A percentile compares a stretch with the other conserved stretches of the same genome.
phyloP scores from a whole-genome alignment of 192 early-diverging fungal genomes.

The Jimgerdemannia lactiflua region DNA sequence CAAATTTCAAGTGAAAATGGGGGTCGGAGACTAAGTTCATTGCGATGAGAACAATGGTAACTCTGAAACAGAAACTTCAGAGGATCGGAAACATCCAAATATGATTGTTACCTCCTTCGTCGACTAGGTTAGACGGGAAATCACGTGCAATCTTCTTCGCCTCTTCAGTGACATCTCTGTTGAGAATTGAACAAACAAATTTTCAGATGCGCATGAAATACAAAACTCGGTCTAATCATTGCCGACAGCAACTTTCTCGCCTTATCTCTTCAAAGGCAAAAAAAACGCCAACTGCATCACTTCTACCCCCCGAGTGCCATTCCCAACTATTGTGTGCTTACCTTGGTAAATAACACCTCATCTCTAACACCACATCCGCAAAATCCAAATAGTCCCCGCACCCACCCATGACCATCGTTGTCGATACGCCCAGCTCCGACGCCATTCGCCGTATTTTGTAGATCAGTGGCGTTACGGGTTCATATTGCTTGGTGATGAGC shows the following conservation, averaged over 20 bases:
- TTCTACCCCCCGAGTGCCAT: not conserved
- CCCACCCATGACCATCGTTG: slow-evolving; percentile 50
- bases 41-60: too few species aligned
- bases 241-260: not conserved
- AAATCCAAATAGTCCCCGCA: slow-evolving; percentile 58
- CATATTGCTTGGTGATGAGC: slow-evolving; percentile 39
- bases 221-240: not conserved
- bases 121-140: slow-evolving; percentile 10
- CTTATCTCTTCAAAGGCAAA: too few species aligned
- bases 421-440: slow-evolving; percentile 33
- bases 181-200: slow-evolving; percentile 23
- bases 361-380: slow-evolving; percentile 45
- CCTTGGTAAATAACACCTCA: slow-evolving; percentile 40
- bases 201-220: not conserved
- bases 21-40: not conserved
- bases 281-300: too few species aligned
- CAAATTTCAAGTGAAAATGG: slow-evolving; percentile 6
- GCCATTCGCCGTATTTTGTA: slow-evolving; percentile 40
- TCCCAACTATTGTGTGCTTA: slow-evolving; percentile 36
- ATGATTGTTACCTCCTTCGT: slow-evolving; percentile 6
- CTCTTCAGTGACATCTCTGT: not conserved
- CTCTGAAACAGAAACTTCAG: too few species aligned
- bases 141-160: not conserved
- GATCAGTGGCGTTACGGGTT: slow-evolving; percentile 60
- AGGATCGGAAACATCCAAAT: not conserved